Evolutionary conservation across 1,139 yeast species (phyloP), one percentile per base, ranked within the genome.

Genomic region (Geotrichum citri-aurantii): DNA sequence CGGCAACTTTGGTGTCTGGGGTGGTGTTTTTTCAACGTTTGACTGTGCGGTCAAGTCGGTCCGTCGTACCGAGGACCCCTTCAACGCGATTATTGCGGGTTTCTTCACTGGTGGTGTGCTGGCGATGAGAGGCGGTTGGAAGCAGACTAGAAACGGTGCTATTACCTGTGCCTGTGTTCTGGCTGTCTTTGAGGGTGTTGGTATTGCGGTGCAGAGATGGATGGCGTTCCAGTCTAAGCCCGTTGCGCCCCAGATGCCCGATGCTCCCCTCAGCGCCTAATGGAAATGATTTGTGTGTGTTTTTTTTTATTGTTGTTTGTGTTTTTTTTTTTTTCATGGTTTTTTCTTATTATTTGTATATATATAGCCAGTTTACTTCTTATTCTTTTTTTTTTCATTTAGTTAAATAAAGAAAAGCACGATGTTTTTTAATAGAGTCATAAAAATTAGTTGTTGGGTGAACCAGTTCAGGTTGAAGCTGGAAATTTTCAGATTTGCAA

Each of bases 1-100:
- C 64, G 99, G 99, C 70, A 93, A 93, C 76, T 93, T 93, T 71
- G 99, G 99, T 76, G 97, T 90, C 49, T 93, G 99, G 99, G 99
- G 99, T 79, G 99, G 99, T 61, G 79, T 93, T 68, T 93, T 95
- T 73, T 89, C 97, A 46, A 87, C 96, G 7, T 95, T 86, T 73
- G 99, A 93, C 75, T 93, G 99, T 79, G 82, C 93, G 29, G 96
- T 93, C 56, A 93, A 93, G 76, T 96, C 95, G 1, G 83, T 93
- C 48, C 88, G 99, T 78, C 88, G 89, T 75, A 89, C 97, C 78
- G 99, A 93, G 76, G 99, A 93, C 73, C 97, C 98, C 10, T 89
- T 96, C 88, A 93, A 93, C 73, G 97, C 98, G 62, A 93, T 93
- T 69, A 87, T 93, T 72, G 98, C 99, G 42, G 99, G 99, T 59